Percentiles rank a stretch among this genome's conserved stretches.
phyloP scores from a whole-genome alignment of 768 basidiomycete species.

The Chiua virens region DNA sequence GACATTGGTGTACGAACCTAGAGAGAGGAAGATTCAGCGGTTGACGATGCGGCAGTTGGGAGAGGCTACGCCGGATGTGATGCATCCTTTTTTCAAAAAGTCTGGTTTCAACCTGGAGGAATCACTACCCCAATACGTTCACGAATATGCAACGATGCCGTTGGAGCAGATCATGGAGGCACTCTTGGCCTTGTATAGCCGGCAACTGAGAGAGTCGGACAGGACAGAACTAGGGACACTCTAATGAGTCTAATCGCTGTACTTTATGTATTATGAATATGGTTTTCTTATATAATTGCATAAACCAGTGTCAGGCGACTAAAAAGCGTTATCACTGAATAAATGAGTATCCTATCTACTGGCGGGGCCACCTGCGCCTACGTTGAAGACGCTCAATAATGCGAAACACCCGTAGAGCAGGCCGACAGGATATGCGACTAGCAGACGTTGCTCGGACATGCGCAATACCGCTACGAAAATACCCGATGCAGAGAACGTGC shows the following conservation, averaged over 20 bases:
- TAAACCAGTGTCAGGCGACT: not conserved
- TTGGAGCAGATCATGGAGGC: slow-evolving; percentile 84
- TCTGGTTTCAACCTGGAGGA: slow-evolving; percentile 83
- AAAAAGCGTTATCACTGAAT: slow-evolving; percentile 2
- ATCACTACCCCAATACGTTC: slow-evolving; percentile 81
- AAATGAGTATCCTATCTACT: slow-evolving; percentile 27
- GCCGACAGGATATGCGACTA: slow-evolving; percentile 96
- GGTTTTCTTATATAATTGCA: not conserved
- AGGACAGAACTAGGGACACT: slow-evolving; percentile 17
- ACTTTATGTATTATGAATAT: not conserved
- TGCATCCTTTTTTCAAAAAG: slow-evolving; percentile 85
- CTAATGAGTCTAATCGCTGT: not conserved
- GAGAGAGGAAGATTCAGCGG: slow-evolving; percentile 70
- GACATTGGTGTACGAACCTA: slow-evolving; percentile 51
- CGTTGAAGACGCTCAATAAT: slow-evolving; percentile 86
- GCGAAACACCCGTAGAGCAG: slow-evolving; percentile 94
- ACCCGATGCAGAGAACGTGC: slow-evolving; percentile 92
- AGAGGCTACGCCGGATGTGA: slow-evolving; percentile 85
- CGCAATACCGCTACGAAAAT: slow-evolving; percentile 95
- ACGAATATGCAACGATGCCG: slow-evolving; percentile 83
- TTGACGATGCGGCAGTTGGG: slow-evolving; percentile 83
- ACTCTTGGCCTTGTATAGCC: slow-evolving; percentile 72
- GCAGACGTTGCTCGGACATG: slow-evolving; percentile 92
- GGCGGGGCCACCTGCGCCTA: slow-evolving; percentile 35
- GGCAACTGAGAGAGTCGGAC: slow-evolving; percentile 51